Percentiles rank a stretch among this genome's conserved stretches.
Evolutionary conservation across 441 rosid species (phyloP).

Genomic region (Rhodomyrtus psidioides): DNA sequence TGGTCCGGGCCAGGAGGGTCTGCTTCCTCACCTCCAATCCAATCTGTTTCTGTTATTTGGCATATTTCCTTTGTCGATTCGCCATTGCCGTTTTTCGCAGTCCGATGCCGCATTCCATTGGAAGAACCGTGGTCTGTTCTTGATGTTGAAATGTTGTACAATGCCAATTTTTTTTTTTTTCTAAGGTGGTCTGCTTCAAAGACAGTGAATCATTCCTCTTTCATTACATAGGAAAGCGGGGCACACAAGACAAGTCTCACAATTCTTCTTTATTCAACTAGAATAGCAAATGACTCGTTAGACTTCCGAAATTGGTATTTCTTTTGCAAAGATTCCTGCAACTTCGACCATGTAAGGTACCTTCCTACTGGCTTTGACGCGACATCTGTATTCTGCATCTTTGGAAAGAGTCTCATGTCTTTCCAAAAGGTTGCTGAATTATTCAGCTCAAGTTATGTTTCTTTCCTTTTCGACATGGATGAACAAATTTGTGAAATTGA

Average conservation of each 20-base stretch:
- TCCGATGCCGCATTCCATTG: background rate
- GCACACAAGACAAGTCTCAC: background rate
- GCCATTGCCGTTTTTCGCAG: background rate
- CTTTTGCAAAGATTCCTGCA: background rate
- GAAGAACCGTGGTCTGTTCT: background rate
- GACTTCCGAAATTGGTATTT: background rate
- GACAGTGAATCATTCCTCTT: background rate
- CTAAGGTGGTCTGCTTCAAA: background rate
- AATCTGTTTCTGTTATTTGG: background rate
- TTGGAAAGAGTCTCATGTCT: background rate
- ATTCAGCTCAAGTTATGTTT: background rate
- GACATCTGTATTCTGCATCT: background rate
- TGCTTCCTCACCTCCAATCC: slow-evolving; percentile 8
- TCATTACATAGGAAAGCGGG: background rate
- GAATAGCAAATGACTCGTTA: background rate
- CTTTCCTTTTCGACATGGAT: background rate
- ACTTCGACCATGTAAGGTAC: background rate
- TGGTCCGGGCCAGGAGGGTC: background rate
- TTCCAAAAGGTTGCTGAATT: background rate
- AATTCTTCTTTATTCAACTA: background rate
- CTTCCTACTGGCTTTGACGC: background rate
- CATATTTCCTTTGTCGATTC: background rate
- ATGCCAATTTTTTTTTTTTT: background rate
- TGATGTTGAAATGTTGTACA: background rate
- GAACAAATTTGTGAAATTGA: background rate